Conservation (phyloP, 139 green algal genomes). For the Desmodesmus armatus region DNA sequence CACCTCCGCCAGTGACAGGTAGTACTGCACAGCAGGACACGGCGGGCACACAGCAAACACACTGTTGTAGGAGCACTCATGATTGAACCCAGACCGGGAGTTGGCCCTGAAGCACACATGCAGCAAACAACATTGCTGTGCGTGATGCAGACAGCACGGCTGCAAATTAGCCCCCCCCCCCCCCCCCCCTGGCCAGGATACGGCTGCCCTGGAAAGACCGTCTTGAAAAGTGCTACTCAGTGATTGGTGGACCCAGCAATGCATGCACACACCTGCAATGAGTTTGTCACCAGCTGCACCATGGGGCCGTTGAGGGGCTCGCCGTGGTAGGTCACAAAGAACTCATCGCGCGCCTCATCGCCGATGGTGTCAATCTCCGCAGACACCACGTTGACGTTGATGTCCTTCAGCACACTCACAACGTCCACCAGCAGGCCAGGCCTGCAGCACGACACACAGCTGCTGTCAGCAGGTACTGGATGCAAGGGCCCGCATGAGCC, state of each 20-base stretch:
- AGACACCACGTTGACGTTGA: constrained; percentile 95
- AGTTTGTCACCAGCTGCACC: constrained; percentile 89
- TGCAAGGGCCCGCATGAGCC: too few relatives aligned
- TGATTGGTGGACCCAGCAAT: neutral
- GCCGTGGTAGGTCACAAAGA: constrained; percentile 95
- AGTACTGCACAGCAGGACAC: constrained; percentile 89
- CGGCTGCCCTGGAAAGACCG: too few relatives aligned
- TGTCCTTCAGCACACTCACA: constrained; percentile 89
- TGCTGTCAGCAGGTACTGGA: neutral
- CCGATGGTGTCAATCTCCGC: constrained; percentile 91
- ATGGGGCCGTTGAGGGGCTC: constrained; percentile 88
- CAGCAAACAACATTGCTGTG: neutral
- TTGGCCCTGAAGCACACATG: too few relatives aligned
- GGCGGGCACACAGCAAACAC: neutral
- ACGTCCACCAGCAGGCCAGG: constrained; percentile 80
- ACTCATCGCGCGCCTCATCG: constrained; percentile 81
- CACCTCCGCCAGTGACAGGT: constrained; percentile 88
- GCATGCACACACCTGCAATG: constrained; percentile 64
- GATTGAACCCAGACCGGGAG: too few relatives aligned
- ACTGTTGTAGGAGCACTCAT: too few relatives aligned
- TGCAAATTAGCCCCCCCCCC: too few relatives aligned
- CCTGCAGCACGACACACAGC: too few relatives aligned
- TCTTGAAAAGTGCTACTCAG: too few relatives aligned
- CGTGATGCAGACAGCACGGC: too few relatives aligned
- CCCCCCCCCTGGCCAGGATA: too few relatives aligned